A percentile compares a stretch with the other conserved stretches of the same genome.
Evolutionary conservation across 192 early-diverging fungal genomes (phyloP).

Genomic region (Tieghemiomyces parasiticus): DNA sequence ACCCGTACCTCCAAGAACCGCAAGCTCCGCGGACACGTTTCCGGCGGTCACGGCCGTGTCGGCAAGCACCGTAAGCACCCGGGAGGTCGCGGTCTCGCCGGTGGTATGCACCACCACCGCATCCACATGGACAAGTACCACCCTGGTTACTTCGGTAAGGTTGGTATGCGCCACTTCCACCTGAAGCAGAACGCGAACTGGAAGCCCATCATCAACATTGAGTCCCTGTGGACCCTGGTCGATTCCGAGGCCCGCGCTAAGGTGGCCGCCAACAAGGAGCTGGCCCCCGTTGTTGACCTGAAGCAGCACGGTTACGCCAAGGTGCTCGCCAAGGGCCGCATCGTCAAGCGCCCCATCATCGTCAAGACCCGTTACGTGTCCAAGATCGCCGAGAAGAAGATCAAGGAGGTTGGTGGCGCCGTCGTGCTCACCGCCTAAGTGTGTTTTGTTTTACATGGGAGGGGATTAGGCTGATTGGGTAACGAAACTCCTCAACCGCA

Average conservation of each 20-base stretch:
- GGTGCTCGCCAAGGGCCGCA: conserved; percentile 87
- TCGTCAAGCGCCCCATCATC: conserved; percentile 83
- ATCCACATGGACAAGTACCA: conserved; percentile 99
- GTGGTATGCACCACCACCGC: conserved; percentile 99
- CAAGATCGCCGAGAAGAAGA: conserved; percentile 93
- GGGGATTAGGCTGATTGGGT: too few relatives aligned
- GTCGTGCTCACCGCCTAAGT: conserved; percentile 32
- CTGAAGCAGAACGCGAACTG: conserved; percentile 78
- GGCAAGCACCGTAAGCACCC: conserved; percentile 99
- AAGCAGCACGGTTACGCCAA: conserved; percentile 76
- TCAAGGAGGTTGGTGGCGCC: conserved; percentile 89
- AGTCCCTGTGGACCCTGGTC: conserved; percentile 88
- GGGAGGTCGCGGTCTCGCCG: conserved; percentile 99
- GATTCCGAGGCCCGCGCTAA: conserved; percentile 69
- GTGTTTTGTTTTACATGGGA: too few relatives aligned
- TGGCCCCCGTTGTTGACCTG: conserved; percentile 88
- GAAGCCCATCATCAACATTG: conserved; percentile 81
- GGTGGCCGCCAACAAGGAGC: conserved; percentile 66
- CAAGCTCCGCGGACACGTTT: conserved; percentile 98
- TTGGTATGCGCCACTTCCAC: conserved; percentile 99
- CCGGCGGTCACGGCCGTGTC: conserved; percentile 99
- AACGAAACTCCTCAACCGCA: too few relatives aligned
- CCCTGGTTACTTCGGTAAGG: conserved; percentile 99
- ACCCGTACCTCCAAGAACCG: conserved; percentile 33
- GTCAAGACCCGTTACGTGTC: conserved; percentile 89